Base-by-base conservation (phyloP, 2,329 filamentous ascomycete genomes). In the Epichloe sp. region DNA sequence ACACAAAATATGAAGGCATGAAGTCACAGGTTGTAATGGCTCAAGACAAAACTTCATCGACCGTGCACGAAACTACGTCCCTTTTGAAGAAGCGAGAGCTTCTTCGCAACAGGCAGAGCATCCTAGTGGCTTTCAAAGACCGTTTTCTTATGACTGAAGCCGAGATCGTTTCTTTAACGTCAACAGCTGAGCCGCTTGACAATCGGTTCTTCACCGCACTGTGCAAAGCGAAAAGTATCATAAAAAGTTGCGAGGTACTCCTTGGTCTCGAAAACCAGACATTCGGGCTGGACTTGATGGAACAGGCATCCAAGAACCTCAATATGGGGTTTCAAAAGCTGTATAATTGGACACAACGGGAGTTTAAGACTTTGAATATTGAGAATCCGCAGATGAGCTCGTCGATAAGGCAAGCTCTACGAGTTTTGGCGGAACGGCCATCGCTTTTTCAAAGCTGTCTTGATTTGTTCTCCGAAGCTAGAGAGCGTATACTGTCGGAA, bases 241-340 rank as follows among this genome's bases (percentile, higher is more conserved):
- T 88, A 62, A 82, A 83, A 56, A 91, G 97, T 62, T 95, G 89
- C 60, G 86, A 96, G 63, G 75, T 95, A 35, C 72, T 98, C 5
- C 79, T 98, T 1, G 91, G 90, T 2, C 87, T 89, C 34, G 90
- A 96, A 64, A 88, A 89, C 59, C 90, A 97, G 67, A 83, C 83
- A 8, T 71, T 96, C 0, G 93, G 91, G 0, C 73, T 94, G 4
- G 90, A 97, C 60, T 79, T 97, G 47, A 90, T 97, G 76, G 91
- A 96, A 55, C 82, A 91, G 64, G 91, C 84, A 51, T 90, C 89
- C 0, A 88, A 88, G 53, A 82, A 88, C 55, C 76, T 98, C 47
- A 93, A 95, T 61, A 77, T 83, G 15, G 91, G 88, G 5, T 98
- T 93, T 59, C 91, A 98, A 63, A 98, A 96, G 64, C 77, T 98